phyloP scores from a whole-genome alignment of 208 protist genomes.

The Acanthamoeba healyi region DNA sequence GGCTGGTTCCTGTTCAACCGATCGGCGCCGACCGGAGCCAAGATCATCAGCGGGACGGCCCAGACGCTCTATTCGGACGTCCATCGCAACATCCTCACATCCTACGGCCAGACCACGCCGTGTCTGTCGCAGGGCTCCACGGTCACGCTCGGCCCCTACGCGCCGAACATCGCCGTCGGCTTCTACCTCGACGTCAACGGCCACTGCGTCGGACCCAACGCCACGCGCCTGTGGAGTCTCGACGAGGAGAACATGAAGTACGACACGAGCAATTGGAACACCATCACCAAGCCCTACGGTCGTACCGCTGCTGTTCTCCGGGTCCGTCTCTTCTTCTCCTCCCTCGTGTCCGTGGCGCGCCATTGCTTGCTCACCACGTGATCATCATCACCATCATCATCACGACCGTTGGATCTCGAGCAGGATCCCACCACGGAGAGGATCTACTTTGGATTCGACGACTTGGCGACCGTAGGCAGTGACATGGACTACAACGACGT shows the following conservation, averaged over 20 bases:
- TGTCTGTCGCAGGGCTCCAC: neutral
- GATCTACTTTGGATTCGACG: neutral
- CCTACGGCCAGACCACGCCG: no score
- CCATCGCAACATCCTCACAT: no score
- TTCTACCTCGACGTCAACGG: neutral
- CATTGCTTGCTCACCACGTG: no score
- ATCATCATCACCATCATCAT: neutral
- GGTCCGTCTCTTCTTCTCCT: no score
- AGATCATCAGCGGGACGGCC: neutral
- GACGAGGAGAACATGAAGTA: constrained; percentile 20
- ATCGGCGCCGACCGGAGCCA: neutral
- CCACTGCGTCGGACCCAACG: neutral
- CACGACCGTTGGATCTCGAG: neutral
- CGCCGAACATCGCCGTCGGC: neutral
- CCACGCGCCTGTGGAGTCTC: neutral
- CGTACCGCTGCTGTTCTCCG: neutral
- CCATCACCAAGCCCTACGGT: neutral
- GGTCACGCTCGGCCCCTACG: neutral
- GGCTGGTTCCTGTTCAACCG: neutral
- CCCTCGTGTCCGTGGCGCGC: no score
- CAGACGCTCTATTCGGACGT: neutral
- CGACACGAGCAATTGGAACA: neutral
- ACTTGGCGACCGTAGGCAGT: neutral
- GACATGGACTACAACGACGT: constrained; percentile 13
- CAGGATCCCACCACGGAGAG: neutral